Evolutionary conservation across 305 asterid genomes (phyloP), one percentile per base, ranked within the genome.

Genomic region (Salvia sclarea): DNA sequence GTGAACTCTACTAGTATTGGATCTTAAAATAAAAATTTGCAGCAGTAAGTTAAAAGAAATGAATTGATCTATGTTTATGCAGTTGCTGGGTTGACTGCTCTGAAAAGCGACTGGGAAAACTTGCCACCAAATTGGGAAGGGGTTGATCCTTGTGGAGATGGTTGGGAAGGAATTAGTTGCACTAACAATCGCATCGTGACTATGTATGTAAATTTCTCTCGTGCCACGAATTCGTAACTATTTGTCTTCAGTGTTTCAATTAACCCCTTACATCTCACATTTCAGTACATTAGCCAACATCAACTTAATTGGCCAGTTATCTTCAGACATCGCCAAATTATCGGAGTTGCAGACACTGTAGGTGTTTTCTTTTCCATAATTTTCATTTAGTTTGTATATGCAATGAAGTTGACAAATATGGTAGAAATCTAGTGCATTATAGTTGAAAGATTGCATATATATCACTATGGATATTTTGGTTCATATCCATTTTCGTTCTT

Each of bases 111-210:
- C 18, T 89, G 89, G 96, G 30, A 74, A 17, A 82, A 87, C 69
- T 44, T 66, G 18, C 96, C 96, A 20, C 89, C 88, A 44, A 79
- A 72, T 55, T 89, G 96, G 96, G 73, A 0, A 13, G 88, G 88
- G 33, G 2, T 72, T 24, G 96, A 89, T 83, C 95, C 96, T 71
- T 89, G 96, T 64, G 91, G 81, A 25, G 33, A 1, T 60, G 63
- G 47, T 4, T 84, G 93, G 96, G 89, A 71, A 8, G 90, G 95
- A 50, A 69, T 88, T 45, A 38, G 33, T 35, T 88, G 95, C 79
- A 6, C 0, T 8, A 62, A 70, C 47, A 60, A 66, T 41, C 82
- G 85, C 7, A 79, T 88, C 13, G 72, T 80, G 38, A 80, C 95
- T 14, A 80, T 88, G 92, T 87, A 74, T 79, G 82, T 63, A 28